Conservation (phyloP, 202 grass and related monocot species). For the Musa balbisiana region DNA sequence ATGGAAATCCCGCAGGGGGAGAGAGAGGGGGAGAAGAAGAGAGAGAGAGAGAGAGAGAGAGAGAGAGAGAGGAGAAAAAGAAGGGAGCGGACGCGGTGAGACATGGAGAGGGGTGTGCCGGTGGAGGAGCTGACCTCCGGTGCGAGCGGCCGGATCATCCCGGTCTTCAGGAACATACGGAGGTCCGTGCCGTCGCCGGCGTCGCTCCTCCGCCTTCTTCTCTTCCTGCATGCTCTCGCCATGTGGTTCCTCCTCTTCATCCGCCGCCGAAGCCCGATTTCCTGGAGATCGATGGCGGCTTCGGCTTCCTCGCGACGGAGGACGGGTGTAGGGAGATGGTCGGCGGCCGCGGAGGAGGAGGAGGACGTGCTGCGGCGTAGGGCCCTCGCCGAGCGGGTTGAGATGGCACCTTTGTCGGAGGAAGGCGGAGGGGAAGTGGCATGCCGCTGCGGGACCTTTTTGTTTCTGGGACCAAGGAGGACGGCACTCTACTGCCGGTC, state of each 20-base stretch:
- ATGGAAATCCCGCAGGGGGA: too few species aligned
- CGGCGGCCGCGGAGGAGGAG: slow-evolving; percentile 46
- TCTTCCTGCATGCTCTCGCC: slow-evolving; percentile 58
- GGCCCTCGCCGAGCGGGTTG: slow-evolving; percentile 60
- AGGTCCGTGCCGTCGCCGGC: slow-evolving; percentile 57
- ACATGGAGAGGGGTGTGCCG: slow-evolving; percentile 20
- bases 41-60: background rate
- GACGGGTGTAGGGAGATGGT: slow-evolving; percentile 2
- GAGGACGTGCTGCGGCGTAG: slow-evolving; percentile 54
- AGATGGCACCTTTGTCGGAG: slow-evolving; percentile 36
- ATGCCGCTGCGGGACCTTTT: slow-evolving; percentile 36
- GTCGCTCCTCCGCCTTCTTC: slow-evolving; percentile 48
- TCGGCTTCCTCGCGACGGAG: slow-evolving; percentile 6
- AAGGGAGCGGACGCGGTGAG: background rate
- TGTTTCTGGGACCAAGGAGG: slow-evolving; percentile 54
- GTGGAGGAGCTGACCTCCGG: slow-evolving; percentile 75
- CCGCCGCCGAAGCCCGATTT: slow-evolving; percentile 31
- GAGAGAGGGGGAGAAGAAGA: background rate
- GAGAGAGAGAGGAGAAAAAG: too few species aligned
- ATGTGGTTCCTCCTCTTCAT: slow-evolving; percentile 67
- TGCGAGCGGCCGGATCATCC: slow-evolving; percentile 79
- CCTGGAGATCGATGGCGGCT: background rate
- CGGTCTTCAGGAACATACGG: slow-evolving; percentile 43
- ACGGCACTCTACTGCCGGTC: slow-evolving; percentile 78
- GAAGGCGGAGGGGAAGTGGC: slow-evolving; percentile 3